These are phyloP conservation scores for Hyphopichia fennica DNA, from an alignment of 1,139 yeast species.

Conservation along the genomic window DNA sequence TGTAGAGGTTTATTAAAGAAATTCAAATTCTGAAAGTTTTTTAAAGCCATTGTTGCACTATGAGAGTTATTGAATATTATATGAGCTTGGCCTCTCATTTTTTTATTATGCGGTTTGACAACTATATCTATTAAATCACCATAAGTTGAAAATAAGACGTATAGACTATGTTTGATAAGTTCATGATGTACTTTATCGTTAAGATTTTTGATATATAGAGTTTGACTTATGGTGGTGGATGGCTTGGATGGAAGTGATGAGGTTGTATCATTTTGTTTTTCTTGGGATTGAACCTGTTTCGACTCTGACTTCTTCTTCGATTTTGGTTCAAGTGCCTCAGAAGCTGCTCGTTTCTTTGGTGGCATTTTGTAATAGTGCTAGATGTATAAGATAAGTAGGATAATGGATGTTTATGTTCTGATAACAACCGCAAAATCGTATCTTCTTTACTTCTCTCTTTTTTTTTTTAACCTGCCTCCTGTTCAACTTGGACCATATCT, in stretches of 20 bases:
- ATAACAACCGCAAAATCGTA: no score
- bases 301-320: no score
- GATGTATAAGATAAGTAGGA: no score
- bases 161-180: conserved; percentile 53
- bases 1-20: conserved; percentile 60
- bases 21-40: conserved; percentile 44
- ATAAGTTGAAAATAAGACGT: conserved; percentile 61
- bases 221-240: conserved; percentile 25
- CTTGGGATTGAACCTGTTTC: no score
- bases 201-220: conserved; percentile 65
- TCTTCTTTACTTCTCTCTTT: no score
- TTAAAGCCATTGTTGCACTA: conserved; percentile 55
- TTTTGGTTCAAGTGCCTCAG: conserved; percentile 2
- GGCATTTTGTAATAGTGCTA: no score
- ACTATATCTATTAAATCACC: conserved; percentile 67
- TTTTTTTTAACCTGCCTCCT: no score
- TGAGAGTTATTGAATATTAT: conserved; percentile 51
- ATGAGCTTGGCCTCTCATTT: conserved; percentile 79
- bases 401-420: no score
- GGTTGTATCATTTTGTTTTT: no score
- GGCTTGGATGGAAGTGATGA: conserved; percentile 1
- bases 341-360: neutral
- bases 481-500: no score
- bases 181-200: conserved; percentile 58
- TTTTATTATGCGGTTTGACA: conserved; percentile 35